Conservation (phyloP, 2,329 filamentous ascomycete species). For the Colletotrichum lentis region DNA sequence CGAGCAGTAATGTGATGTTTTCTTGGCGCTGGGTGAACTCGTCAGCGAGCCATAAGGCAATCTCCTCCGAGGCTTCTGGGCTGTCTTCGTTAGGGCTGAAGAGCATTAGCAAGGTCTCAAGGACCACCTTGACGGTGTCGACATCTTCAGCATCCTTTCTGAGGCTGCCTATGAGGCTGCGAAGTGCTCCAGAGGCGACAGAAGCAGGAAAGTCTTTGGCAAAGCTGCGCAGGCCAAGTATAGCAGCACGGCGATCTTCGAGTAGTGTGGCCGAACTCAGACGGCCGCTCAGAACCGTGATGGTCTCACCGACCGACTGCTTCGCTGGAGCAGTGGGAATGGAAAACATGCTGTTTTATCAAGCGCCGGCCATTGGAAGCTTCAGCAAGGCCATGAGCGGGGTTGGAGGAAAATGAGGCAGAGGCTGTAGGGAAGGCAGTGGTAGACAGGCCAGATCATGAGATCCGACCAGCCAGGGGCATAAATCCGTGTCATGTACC, state of each 20-base stretch:
- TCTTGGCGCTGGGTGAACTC: constrained; percentile 98
- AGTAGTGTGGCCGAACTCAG: constrained; percentile 89
- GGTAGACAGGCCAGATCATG: not conserved
- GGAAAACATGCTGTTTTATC: constrained; percentile 62
- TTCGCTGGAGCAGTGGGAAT: constrained; percentile 82
- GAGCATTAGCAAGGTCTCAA: constrained; percentile 94
- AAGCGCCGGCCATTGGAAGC: constrained; percentile 34
- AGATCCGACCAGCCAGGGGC: constrained; percentile 1
- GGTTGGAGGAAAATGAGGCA: not conserved
- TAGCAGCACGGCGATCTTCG: constrained; percentile 92
- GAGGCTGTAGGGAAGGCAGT: not conserved
- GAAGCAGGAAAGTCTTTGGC: constrained; percentile 96
- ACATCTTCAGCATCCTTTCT: constrained; percentile 92
- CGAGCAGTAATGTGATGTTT: constrained; percentile 89
- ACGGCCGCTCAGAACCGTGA: constrained; percentile 86
- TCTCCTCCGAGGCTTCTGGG: constrained; percentile 94
- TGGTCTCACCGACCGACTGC: constrained; percentile 95
- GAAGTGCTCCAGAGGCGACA: constrained; percentile 90
- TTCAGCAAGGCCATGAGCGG: constrained; percentile 15
- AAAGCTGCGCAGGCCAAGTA: constrained; percentile 92
- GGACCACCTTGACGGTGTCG: constrained; percentile 92
- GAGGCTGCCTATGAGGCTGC: constrained; percentile 85
- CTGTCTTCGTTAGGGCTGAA: constrained; percentile 78
- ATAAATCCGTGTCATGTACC: not conserved
- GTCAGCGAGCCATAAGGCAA: constrained; percentile 93